Evolutionary conservation across 805 yeast genomes (phyloP).

Genomic region (Candida nemodendra): DNA sequence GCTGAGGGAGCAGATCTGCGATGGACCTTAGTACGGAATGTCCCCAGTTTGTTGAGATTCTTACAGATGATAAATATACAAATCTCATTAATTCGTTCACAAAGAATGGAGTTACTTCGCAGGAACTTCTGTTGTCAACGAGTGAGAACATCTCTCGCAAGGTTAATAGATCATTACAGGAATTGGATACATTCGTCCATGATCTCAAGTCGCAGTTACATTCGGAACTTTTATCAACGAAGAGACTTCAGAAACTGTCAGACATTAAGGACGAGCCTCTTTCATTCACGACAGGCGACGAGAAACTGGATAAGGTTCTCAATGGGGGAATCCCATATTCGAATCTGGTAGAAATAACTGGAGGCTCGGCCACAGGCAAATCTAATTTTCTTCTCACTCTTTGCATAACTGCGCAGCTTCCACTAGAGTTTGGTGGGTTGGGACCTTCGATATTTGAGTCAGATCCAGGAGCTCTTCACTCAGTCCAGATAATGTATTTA

Average conservation of each 20-base stretch:
- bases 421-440: slow-evolving; percentile 46
- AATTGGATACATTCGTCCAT: slow-evolving; percentile 23
- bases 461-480: slow-evolving; percentile 1
- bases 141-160: slow-evolving; percentile 34
- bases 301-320: slow-evolving; percentile 45
- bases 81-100: slow-evolving; percentile 29
- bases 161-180: slow-evolving; percentile 33
- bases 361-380: slow-evolving; percentile 84
- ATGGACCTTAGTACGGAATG: slow-evolving; percentile 24
- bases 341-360: slow-evolving; percentile 70
- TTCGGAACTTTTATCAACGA: slow-evolving; percentile 1
- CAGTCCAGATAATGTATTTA: slow-evolving; percentile 58
- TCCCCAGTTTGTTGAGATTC: slow-evolving; percentile 26
- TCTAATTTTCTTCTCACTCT: slow-evolving; percentile 75
- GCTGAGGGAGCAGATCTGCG: slow-evolving; percentile 1
- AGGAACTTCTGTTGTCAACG: slow-evolving; percentile 42
- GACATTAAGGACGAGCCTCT: background rate
- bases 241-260: background rate
- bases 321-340: slow-evolving; percentile 54
- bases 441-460: slow-evolving; percentile 29
- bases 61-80: slow-evolving; percentile 34
- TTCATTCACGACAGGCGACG: slow-evolving; percentile 53
- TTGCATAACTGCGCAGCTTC: slow-evolving; percentile 55
- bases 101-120: slow-evolving; percentile 33
- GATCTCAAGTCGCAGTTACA: slow-evolving; percentile 13